Base-by-base conservation (phyloP, 176 grass and related monocot species). In the Aechmea fasciata region DNA sequence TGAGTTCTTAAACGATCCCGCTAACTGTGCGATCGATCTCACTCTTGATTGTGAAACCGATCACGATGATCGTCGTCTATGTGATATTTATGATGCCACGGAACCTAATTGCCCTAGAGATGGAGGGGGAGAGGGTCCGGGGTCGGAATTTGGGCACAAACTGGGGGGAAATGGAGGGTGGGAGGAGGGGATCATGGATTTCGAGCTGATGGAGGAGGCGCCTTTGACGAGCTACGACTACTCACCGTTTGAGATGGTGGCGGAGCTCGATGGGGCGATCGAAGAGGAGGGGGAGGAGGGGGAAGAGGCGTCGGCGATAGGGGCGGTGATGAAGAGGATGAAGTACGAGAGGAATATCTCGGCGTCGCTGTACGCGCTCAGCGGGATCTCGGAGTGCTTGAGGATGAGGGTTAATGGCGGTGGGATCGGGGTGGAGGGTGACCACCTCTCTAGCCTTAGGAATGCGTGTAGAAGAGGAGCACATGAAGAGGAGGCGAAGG, bases 131-230 rank as follows among this genome's bases (percentile, higher is more conserved):
- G 49, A 24, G 18, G 73, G 49, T 33, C 9, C 8, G 3, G 55
- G 15, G 15, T 10, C 20, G 13, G 17, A 61, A 18, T 61, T 61
- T 18, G 15, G 20, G 65, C 11, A 25, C 29, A 71, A 25, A 15
- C 84, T 41, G 3, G 74, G 48, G n/a, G 73, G 67, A 57, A 48
- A 75, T 41, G 33, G 33, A 41, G 33, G 33, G 33, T 5, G 33
- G 33, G 33, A 79, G 0, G 77, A 78, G 0, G 78, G 80, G 1
- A 24, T 70, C 64, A 61, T 91, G 71, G 84, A 84, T 70, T 91
- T 91, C 9, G 74, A 76, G 52, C 82, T 87, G 84, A 87, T 91
- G 88, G 88, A 91, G 33, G 84, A 48, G 78, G 13, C 64, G 59
- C 48, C 49, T 57, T 73, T 11, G 41, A 23, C 75, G 29, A 15